A percentile compares a stretch with the other conserved stretches of the same genome.
Conservation (phyloP, 345 rosid genomes). For the Populus ilicifolia region DNA sequence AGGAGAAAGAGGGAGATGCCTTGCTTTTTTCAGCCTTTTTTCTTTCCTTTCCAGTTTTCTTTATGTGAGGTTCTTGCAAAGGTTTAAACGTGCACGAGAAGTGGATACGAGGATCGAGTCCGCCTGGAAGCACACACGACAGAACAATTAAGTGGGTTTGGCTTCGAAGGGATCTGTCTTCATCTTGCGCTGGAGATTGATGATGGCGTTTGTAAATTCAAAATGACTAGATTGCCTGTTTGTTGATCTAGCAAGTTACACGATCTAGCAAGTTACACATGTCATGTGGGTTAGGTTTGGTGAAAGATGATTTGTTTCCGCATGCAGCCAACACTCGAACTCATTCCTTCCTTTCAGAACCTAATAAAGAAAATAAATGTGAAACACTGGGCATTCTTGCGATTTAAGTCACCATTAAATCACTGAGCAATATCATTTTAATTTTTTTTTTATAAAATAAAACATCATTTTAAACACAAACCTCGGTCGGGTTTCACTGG, state of each 20-base stretch:
- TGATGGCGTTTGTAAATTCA: neutral
- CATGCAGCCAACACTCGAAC: neutral
- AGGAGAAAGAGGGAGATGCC: slow-evolving; percentile 5
- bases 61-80: neutral
- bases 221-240: neutral
- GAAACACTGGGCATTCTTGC: no score
- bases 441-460: no score
- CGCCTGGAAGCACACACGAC: neutral
- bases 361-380: neutral
- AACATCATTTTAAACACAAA: no score
- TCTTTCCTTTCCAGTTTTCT: neutral
- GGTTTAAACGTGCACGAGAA: neutral
- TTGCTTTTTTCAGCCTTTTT: neutral
- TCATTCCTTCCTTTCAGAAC: neutral
- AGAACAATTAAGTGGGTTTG: no score
- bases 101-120: neutral
- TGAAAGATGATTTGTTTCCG: neutral
- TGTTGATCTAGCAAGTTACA: neutral
- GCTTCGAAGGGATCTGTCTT: neutral
- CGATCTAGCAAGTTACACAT: neutral
- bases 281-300: neutral
- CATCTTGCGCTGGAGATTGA: neutral
- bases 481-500: no score
- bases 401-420: no score
- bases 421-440: no score